Conservation (phyloP, 1,139 yeast genomes). For the Yamadazyma siamensis region DNA sequence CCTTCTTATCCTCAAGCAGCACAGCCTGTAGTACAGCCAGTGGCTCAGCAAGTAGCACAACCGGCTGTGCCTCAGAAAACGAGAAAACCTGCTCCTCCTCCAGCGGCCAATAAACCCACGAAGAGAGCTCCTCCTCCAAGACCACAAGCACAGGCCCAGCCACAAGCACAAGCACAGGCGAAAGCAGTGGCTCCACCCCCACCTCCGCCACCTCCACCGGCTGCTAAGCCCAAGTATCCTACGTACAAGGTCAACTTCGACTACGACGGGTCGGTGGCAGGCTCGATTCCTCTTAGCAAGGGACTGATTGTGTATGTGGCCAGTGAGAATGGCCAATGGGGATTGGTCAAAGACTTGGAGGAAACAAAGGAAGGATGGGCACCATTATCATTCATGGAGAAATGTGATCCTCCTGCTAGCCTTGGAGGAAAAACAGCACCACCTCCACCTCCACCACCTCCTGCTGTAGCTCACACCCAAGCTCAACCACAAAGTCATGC, state of each 20-base stretch:
- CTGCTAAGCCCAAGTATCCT: conserved; percentile 61
- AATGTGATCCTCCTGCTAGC: conserved; percentile 47
- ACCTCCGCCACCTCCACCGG: conserved; percentile 59
- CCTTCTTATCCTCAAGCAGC: conserved; percentile 16
- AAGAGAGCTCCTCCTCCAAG: conserved; percentile 12
- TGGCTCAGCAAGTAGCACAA: conserved; percentile 3
- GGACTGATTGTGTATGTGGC: conserved; percentile 74
- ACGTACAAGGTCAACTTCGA: conserved; percentile 85
- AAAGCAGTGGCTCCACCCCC: conserved; percentile 44
- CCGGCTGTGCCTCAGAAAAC: conserved; percentile 9
- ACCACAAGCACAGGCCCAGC: conserved; percentile 13
- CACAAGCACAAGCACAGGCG: conserved; percentile 33
- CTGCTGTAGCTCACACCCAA: conserved; percentile 13
- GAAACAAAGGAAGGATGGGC: conserved; percentile 93
- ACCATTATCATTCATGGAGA: conserved; percentile 85
- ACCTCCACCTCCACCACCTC: conserved; percentile 32
- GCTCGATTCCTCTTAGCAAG: conserved; percentile 71
- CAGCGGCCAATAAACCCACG: conserved; percentile 6
- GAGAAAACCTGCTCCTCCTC: conserved; percentile 13
- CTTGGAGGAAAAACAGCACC: conserved; percentile 25
- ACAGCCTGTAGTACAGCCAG: neutral
- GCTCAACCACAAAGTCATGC: conserved; percentile 4
- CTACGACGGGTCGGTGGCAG: conserved; percentile 81
- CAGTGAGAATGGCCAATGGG: conserved; percentile 84
- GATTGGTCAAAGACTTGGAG: conserved; percentile 74